These are phyloP conservation scores for Pontederia crassipes DNA, from an alignment of 176 grass and related monocot species.

Conservation along the genomic window DNA sequence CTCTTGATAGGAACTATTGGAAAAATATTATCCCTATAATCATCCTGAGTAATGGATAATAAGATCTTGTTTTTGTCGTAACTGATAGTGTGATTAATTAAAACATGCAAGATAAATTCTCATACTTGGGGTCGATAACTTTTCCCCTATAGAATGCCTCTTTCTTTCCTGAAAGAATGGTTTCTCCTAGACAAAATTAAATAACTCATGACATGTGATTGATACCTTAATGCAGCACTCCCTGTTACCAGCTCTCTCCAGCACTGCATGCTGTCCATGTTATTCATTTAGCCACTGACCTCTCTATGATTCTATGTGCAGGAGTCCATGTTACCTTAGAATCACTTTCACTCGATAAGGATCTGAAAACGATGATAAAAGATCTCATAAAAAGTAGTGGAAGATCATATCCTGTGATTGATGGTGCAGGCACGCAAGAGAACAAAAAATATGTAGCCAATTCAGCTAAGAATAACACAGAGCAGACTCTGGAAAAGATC, in stretches of 20 bases:
- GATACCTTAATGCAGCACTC: background rate
- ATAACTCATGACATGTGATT: background rate
- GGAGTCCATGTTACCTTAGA: conserved; percentile 87
- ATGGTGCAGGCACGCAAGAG: conserved; percentile 18
- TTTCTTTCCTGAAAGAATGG: no score
- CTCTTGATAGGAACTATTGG: no score
- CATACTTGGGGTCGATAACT: no score
- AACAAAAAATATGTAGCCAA: background rate
- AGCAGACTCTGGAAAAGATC: conserved; percentile 22
- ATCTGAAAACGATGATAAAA: conserved; percentile 66
- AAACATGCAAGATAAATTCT: no score
- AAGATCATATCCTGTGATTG: conserved; percentile 56
- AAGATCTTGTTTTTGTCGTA: no score
- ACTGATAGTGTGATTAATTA: no score
- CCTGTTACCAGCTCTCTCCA: background rate
- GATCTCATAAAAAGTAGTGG: conserved; percentile 56
- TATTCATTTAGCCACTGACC: background rate
- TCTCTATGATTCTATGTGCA: conserved; percentile 25
- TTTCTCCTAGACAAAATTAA: background rate
- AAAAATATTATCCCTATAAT: no score
- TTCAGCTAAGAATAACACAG: conserved; percentile 3
- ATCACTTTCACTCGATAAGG: conserved; percentile 57
- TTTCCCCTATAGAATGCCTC: no score
- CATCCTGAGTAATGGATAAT: no score
- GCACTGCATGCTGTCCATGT: background rate